Evolutionary conservation across 768 basidiomycete genomes (phyloP).

Genomic region (Podaxis mareebaensis): DNA sequence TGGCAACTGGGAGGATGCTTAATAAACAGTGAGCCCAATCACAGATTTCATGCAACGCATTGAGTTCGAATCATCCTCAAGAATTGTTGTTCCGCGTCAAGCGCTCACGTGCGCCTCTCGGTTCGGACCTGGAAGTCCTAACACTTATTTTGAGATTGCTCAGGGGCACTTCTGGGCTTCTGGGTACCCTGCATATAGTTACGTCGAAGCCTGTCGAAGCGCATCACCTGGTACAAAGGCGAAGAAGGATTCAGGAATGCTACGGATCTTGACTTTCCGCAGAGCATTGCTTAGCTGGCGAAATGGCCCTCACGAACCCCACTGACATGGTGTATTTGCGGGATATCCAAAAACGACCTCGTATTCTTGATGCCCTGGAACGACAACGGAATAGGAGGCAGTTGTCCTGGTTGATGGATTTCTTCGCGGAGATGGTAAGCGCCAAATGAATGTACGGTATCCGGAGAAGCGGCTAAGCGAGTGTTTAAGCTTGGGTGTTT

Average conservation of each 20-base stretch:
- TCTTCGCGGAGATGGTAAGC: constrained; percentile 11
- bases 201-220: background rate
- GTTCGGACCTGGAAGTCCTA: too few relatives aligned
- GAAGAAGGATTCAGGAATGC: background rate
- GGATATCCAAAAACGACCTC: background rate
- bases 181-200: too few relatives aligned
- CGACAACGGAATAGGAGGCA: background rate
- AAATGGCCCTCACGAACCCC: background rate
- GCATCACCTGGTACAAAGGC: background rate
- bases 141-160: background rate
- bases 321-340: background rate
- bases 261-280: background rate
- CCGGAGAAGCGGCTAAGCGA: background rate
- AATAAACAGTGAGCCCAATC: too few relatives aligned
- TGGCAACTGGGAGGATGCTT: background rate
- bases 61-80: too few relatives aligned
- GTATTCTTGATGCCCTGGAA: background rate
- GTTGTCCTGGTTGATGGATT: constrained; percentile 2
- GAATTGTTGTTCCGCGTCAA: too few relatives aligned
- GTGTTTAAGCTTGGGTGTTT: background rate
- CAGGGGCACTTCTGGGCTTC: too few relatives aligned
- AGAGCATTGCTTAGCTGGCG: background rate
- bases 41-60: too few relatives aligned
- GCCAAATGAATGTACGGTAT: background rate
- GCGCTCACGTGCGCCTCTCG: too few relatives aligned